Evolutionary conservation across 495 filamentous ascomycete species (phyloP).

Genomic region (Neurospora intermedia): DNA sequence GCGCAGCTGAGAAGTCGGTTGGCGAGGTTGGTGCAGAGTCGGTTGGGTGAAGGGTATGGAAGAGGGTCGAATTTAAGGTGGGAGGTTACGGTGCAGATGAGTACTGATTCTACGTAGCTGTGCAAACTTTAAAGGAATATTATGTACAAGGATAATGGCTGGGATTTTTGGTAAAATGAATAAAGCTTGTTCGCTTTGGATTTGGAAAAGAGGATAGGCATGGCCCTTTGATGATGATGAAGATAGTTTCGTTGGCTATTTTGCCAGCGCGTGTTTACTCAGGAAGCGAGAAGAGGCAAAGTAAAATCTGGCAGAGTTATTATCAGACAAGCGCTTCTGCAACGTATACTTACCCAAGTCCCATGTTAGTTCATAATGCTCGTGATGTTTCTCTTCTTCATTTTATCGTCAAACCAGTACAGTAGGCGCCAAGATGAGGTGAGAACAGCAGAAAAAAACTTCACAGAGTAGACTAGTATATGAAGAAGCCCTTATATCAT

Average conservation of each 20-base stretch:
- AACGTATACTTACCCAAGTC: not conserved
- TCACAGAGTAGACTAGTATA: not conserved
- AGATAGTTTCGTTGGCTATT: not conserved
- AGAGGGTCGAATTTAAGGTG: slow-evolving; percentile 65
- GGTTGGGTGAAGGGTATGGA: slow-evolving; percentile 81
- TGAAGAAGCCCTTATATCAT: not conserved
- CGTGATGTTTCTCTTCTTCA: not conserved
- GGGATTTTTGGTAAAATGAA: not conserved
- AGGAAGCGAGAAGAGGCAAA: not conserved
- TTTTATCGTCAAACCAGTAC: not conserved
- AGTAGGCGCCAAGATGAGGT: not conserved
- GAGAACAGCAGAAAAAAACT: not conserved
- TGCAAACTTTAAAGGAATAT: not conserved
- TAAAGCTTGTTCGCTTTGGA: not conserved
- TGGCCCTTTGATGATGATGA: not conserved
- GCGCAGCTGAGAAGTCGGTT: slow-evolving; percentile 61
- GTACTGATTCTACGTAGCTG: slow-evolving; percentile 11
- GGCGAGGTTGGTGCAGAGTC: slow-evolving; percentile 67
- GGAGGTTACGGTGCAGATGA: slow-evolving; percentile 62
- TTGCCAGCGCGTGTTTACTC: not conserved
- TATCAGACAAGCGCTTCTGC: not conserved
- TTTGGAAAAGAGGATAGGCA: not conserved
- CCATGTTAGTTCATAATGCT: not conserved
- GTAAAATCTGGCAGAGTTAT: not conserved
- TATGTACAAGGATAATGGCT: not conserved